A percentile compares a stretch with the other conserved stretches of the same genome.
Conservation (phyloP, 306 rosid species). For the Biancaea sappan region DNA sequence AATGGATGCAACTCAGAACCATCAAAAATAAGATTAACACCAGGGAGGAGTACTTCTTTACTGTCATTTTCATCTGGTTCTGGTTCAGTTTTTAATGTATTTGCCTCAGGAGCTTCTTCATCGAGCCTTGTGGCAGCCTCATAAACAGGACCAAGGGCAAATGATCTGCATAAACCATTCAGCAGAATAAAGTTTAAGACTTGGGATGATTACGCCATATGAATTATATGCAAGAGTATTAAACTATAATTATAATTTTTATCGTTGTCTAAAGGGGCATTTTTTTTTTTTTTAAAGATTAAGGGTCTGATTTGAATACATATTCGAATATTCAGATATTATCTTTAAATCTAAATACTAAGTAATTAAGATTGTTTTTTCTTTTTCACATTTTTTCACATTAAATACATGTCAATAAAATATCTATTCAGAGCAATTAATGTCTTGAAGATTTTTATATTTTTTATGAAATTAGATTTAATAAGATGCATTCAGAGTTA, state of each 20-base stretch:
- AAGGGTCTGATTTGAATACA: no score
- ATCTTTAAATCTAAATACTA: no score
- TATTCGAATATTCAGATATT: no score
- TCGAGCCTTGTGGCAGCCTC: slow-evolving; percentile 61
- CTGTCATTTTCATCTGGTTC: slow-evolving; percentile 77
- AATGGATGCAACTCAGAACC: slow-evolving; percentile 85
- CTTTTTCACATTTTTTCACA: no score
- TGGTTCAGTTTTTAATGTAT: slow-evolving; percentile 42
- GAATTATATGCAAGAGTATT: background rate
- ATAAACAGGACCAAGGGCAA: slow-evolving; percentile 52
- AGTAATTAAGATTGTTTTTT: no score
- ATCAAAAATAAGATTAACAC: slow-evolving; percentile 85
- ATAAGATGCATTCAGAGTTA: no score
- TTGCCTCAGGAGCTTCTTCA: slow-evolving; percentile 51
- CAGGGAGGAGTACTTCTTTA: slow-evolving; percentile 82
- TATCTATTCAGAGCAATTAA: no score
- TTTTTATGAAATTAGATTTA: no score
- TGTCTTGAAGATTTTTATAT: no score
- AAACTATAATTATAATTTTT: background rate
- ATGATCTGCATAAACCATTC: slow-evolving; percentile 69
- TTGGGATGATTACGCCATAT: slow-evolving; percentile 24
- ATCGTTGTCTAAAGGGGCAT: background rate
- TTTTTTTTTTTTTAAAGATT: no score
- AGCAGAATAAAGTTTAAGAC: slow-evolving; percentile 17
- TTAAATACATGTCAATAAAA: no score